Base-by-base conservation (phyloP, 768 basidiomycete species). In the Porphyrellus cyaneotinctus region DNA sequence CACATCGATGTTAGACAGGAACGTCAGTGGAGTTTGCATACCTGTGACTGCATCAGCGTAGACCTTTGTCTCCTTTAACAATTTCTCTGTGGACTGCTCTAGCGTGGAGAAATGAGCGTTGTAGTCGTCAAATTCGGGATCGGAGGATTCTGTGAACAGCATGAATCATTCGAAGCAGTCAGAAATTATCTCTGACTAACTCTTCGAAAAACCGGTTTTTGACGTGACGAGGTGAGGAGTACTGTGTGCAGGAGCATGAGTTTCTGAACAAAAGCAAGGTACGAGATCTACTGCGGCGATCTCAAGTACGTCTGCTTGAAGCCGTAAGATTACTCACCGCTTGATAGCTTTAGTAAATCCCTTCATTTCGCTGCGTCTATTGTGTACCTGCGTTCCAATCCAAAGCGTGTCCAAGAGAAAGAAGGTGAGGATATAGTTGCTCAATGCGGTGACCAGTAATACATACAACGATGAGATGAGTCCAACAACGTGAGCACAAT, bases 121-220 rank as follows among this genome's bases (percentile, higher is more conserved):
- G 60, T 84, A 88, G 54, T 94, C 91, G 60, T 95, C 91, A 71
- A 93, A 95, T 66, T 95, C 92, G 18, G 88, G 81, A 74, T 95
- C 94, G 61, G 70, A 76, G 6, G 91, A 91, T 71, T 87, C 91
- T 84, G 61, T 22, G 23, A 52, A 28, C 52, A 28, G 42, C 11
- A 30, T 49, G 48, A 53, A 51, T 53, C 43, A 49, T 20, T 38
- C 31, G 37, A 42, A 20, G 36, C 22, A 32, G 39, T n/a, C 12
- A 18, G 15, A 18, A 39, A 28, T 14, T n/a, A 58, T 43, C 18
- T 51, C 17, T 38, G 3, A 69, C 83, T 75, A 66, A 95, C 95
- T 95, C 80, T 95, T 95, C 32, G 93, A 71, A 82, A 93, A 87
- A 28, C 97, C 97, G 62, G 88, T 85, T 75, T 85, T 90, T 63